Conservation (phyloP, 768 basidiomycete genomes). For the Daedalea quercina region DNA sequence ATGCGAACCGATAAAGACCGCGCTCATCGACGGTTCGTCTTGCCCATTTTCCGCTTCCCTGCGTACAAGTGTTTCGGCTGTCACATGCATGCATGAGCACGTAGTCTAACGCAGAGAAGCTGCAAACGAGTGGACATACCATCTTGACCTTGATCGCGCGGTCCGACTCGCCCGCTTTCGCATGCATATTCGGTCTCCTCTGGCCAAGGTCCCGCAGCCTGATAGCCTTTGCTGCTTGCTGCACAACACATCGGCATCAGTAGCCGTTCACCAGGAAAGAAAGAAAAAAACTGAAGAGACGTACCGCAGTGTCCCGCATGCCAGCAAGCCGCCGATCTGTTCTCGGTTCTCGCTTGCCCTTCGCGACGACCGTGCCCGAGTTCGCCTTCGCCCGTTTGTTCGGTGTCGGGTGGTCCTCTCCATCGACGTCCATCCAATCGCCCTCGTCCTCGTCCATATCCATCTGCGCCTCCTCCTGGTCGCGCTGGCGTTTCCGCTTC, state of each 20-base stretch:
- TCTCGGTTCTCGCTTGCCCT: conserved; percentile 50
- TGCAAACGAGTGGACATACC: conserved; percentile 38
- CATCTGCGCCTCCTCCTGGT: conserved; percentile 55
- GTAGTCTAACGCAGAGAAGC: background rate
- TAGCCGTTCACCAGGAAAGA: background rate
- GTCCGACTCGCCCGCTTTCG: conserved; percentile 89
- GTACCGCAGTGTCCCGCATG: conserved; percentile 66
- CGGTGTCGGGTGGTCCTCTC: conserved; percentile 38
- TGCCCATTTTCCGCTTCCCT: conserved; percentile 81
- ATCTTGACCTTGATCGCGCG: conserved; percentile 77
- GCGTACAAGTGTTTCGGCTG: conserved; percentile 85
- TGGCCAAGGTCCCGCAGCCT: conserved; percentile 84
- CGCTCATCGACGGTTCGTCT: conserved; percentile 66
- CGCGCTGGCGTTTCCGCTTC: conserved; percentile 63
- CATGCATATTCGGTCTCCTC: conserved; percentile 79
- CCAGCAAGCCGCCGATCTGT: conserved; percentile 74
- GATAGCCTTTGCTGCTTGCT: conserved; percentile 78
- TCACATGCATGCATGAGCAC: no score
- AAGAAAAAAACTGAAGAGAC: conserved; percentile 17
- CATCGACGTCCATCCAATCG: conserved; percentile 37
- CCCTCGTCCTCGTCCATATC: conserved; percentile 54
- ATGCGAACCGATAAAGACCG: background rate
- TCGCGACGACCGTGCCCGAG: conserved; percentile 47
- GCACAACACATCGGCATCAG: conserved; percentile 6
- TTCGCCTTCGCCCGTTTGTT: conserved; percentile 60